Evolutionary conservation across 2,329 filamentous ascomycete species (phyloP).

Genomic region (Zymoseptoria crescenta): DNA sequence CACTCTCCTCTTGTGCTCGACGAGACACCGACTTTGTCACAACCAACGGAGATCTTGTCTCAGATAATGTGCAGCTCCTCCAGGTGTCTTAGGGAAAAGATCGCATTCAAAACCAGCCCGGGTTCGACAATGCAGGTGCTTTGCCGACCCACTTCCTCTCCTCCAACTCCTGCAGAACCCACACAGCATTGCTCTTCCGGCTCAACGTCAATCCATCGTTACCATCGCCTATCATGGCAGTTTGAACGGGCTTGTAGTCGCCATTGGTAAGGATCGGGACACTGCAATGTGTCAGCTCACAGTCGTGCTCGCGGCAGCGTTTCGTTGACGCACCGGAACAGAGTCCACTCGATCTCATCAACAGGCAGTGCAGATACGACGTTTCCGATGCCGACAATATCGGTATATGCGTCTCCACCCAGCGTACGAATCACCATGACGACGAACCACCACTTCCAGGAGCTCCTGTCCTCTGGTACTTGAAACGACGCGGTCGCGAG

Average conservation of each 20-base stretch:
- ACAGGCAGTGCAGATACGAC: slow-evolving; percentile 7
- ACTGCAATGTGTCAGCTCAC: slow-evolving; percentile 5
- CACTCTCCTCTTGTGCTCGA: neutral
- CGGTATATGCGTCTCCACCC: slow-evolving; percentile 10
- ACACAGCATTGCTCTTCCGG: slow-evolving; percentile 17
- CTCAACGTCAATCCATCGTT: slow-evolving; percentile 14
- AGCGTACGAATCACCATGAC: slow-evolving; percentile 7
- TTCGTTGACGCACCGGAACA: slow-evolving; percentile 9
- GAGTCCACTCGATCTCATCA: slow-evolving; percentile 13
- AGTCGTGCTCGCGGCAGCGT: neutral
- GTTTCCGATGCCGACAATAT: slow-evolving; percentile 15
- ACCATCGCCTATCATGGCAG: slow-evolving; percentile 9
- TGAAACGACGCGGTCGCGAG: slow-evolving; percentile 12
- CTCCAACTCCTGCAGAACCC: slow-evolving; percentile 18
- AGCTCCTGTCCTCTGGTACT: slow-evolving; percentile 5
- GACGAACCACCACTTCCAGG: slow-evolving; percentile 9
- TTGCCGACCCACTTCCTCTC: slow-evolving; percentile 18
- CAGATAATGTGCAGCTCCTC: neutral
- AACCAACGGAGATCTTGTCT: neutral
- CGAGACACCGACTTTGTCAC: neutral
- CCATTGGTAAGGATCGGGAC: slow-evolving; percentile 16
- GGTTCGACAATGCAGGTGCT: slow-evolving; percentile 15
- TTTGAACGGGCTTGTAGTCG: slow-evolving; percentile 10
- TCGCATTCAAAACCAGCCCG: slow-evolving; percentile 11
- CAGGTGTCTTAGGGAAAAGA: neutral